Base-by-base conservation (phyloP, 179 eudicot species). In the Corrigiola litoralis region DNA sequence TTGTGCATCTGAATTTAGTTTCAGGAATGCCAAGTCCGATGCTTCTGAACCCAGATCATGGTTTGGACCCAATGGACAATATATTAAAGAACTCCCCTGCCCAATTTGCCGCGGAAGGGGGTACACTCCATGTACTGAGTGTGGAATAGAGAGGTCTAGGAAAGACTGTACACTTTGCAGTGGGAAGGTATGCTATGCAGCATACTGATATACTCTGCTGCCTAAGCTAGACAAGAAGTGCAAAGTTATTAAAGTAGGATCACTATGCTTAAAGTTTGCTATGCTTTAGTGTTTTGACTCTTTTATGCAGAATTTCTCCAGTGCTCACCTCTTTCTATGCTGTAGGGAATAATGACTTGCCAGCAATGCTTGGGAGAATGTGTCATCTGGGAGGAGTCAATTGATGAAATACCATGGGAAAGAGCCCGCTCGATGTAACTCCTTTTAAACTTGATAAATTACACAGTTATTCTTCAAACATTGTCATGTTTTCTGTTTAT, bases 1-100 rank as follows among this genome's bases (percentile, higher is more conserved):
- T 27, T 14, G n/a, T 37, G 47, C 13, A 37, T 38, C 56, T 45
- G 31, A 10, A 21, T 49, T 67, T 25, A 40, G 28, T 80, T 73
- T 23, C 78, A 94, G 96, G 84, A 84, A 78, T 73, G 67, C 59
- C 27, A 72, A 61, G 36, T 74, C 89, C 12, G 80, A 67, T 71
- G 67, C 77, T n/a, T 55, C 81, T 6, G 80, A 81, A 60, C 86
- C 85, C 53, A 85, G 88, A 71, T 94, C 99, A 36, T 90, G 99
- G 99, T 86, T 94, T 80, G 99, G 99, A 60, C 97, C 99, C 29
- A 94, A 85, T 65, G 99, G 99, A 45, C 97, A 86, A 75, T 94
- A 90, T 65, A 83, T 90, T 33, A 85, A 80, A 82, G 99, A 94
- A 49, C 81, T 88, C 61, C 99, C 99, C 58, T 94, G 99, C 71